Conservation (phyloP, 495 filamentous ascomycete genomes). For the Astrocystis sublimbata region DNA sequence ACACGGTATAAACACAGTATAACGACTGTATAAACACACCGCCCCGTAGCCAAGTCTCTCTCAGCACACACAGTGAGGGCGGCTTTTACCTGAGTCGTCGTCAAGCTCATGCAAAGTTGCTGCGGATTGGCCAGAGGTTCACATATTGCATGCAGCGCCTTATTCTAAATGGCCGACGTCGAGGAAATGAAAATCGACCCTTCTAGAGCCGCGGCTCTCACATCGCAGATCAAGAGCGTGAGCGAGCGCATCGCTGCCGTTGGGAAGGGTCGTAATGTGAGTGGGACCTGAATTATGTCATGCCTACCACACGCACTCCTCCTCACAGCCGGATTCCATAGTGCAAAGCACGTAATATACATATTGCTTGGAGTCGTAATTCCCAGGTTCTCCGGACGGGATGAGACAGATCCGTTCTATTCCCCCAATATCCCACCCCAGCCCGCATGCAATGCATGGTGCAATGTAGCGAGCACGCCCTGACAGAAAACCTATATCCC, state of each 20-base stretch:
- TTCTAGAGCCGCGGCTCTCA: slow-evolving; percentile 48
- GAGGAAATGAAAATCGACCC: slow-evolving; percentile 57
- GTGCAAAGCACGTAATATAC: too few relatives aligned
- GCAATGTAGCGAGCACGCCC: background rate
- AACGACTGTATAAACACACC: slow-evolving; percentile 18
- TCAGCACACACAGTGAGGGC: background rate
- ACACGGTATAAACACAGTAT: slow-evolving; percentile 19
- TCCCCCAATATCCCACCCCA: too few relatives aligned
- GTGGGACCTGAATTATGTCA: slow-evolving; percentile 16
- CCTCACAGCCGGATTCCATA: background rate
- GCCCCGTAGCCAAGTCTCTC: slow-evolving; percentile 5
- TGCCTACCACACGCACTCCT: background rate
- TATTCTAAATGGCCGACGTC: slow-evolving; percentile 41
- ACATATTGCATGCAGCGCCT: too few relatives aligned
- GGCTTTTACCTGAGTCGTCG: slow-evolving; percentile 3
- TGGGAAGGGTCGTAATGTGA: slow-evolving; percentile 48
- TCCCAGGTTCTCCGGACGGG: too few relatives aligned
- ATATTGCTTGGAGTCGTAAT: too few relatives aligned
- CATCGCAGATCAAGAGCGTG: slow-evolving; percentile 49
- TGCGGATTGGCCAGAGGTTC: background rate
- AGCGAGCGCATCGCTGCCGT: slow-evolving; percentile 46
- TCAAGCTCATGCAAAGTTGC: slow-evolving; percentile 2
- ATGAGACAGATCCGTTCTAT: too few relatives aligned
- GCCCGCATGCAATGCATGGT: background rate
- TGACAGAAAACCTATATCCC: slow-evolving; percentile 3